Conservation (phyloP, 176 grass and related monocot genomes). For the Leersia perrieri region DNA sequence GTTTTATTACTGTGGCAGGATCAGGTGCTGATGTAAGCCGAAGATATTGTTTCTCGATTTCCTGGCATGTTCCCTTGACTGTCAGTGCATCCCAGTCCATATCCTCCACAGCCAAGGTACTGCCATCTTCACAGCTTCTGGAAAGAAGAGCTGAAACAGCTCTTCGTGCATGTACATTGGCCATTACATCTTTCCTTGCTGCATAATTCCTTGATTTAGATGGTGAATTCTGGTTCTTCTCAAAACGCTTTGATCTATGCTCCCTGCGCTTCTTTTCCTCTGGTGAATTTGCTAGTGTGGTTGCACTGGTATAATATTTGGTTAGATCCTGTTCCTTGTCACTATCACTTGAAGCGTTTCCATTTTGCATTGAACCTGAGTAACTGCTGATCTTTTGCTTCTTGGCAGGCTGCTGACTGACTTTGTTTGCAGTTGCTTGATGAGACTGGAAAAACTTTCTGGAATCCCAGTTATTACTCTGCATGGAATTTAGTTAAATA, state of each 20-base stretch:
- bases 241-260: slow-evolving; percentile 91
- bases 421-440: slow-evolving; percentile 47
- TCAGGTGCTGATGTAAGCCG: slow-evolving; percentile 92
- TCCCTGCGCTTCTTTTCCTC: slow-evolving; percentile 93
- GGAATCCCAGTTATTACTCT: slow-evolving; percentile 51
- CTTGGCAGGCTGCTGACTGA: slow-evolving; percentile 49
- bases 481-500: slow-evolving; percentile 16
- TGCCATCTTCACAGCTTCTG: slow-evolving; percentile 58
- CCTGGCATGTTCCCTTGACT: slow-evolving; percentile 87
- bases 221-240: slow-evolving; percentile 54
- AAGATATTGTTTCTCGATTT: slow-evolving; percentile 92
- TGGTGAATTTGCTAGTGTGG: slow-evolving; percentile 62
- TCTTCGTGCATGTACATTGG: slow-evolving; percentile 49
- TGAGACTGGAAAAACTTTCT: slow-evolving; percentile 48
- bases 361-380: slow-evolving; percentile 52
- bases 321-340: slow-evolving; percentile 82
- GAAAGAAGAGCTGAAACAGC: slow-evolving; percentile 52
- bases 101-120: slow-evolving; percentile 78
- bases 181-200: slow-evolving; percentile 47
- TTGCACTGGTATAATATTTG: slow-evolving; percentile 76
- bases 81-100: slow-evolving; percentile 94
- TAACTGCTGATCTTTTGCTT: slow-evolving; percentile 52
- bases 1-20: slow-evolving; percentile 61
- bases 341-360: slow-evolving; percentile 75
- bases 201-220: slow-evolving; percentile 40